Percentiles rank a stretch among this genome's conserved stretches.
Conservation (phyloP, 2,329 filamentous ascomycete species). For the Bertia moriformis region DNA sequence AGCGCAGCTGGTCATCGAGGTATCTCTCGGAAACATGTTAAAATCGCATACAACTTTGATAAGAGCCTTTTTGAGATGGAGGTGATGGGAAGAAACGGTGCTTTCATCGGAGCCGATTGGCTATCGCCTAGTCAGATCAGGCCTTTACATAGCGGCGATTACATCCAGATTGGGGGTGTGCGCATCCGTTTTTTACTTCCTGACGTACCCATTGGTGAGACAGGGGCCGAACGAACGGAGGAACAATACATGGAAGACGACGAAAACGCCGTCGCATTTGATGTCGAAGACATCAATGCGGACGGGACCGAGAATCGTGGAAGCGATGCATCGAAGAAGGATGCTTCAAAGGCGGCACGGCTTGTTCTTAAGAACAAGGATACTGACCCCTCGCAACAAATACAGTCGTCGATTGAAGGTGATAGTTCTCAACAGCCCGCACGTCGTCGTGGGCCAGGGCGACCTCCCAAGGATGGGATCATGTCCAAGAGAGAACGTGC, state of each 20-base stretch:
- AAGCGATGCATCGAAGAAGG: not conserved
- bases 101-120: conserved; percentile 35
- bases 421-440: conserved; percentile 4
- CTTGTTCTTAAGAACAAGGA: not conserved
- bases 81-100: conserved; percentile 41
- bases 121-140: conserved; percentile 27
- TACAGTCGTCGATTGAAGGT: conserved; percentile 8
- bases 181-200: conserved; percentile 40
- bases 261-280: not conserved
- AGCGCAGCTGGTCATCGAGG: conserved; percentile 33
- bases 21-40: conserved; percentile 47
- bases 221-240: conserved; percentile 26
- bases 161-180: conserved; percentile 43
- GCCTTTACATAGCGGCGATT: conserved; percentile 37
- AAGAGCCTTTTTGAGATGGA: conserved; percentile 39
- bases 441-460: conserved; percentile 40
- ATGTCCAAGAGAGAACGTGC: conserved; percentile 50
- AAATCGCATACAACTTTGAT: conserved; percentile 43
- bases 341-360: not conserved
- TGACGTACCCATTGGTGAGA: conserved; percentile 28
- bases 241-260: conserved; percentile 16
- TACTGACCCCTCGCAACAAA: not conserved
- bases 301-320: not conserved
- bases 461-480: conserved; percentile 52
- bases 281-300: not conserved